Conservation (phyloP, 768 basidiomycete species). For the Calocera cornea region DNA sequence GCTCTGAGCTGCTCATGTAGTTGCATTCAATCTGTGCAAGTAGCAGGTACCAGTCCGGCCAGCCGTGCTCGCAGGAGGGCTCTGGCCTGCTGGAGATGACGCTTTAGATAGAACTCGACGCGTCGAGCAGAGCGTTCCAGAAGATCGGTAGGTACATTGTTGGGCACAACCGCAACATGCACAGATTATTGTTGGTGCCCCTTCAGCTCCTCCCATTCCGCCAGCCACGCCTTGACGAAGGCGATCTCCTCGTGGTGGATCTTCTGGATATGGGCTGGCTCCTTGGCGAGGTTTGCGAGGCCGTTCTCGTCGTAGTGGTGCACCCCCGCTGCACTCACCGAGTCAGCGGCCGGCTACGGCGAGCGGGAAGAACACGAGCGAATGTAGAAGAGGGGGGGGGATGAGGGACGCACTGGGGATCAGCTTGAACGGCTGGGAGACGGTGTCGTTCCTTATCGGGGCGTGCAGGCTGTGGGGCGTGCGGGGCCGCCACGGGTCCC, state of each 20-base stretch:
- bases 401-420: constrained; percentile 53
- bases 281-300: constrained; percentile 40
- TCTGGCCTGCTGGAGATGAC: too few species aligned
- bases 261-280: constrained; percentile 63
- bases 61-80: too few species aligned
- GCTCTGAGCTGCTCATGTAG: too few species aligned
- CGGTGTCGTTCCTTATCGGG: constrained; percentile 50
- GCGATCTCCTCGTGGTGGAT: constrained; percentile 69
- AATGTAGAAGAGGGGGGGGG: not conserved
- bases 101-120: too few species aligned
- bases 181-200: too few species aligned
- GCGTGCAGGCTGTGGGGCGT: constrained; percentile 73
- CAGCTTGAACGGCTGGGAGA: constrained; percentile 66
- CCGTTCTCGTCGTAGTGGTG: constrained; percentile 69
- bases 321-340: constrained; percentile 40
- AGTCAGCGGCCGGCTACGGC: not conserved
- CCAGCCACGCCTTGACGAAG: constrained; percentile 68
- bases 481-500: constrained; percentile 82
- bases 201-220: constrained; percentile 26
- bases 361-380: not conserved
- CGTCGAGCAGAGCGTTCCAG: too few species aligned
- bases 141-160: too few species aligned
- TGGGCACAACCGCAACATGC: too few species aligned
- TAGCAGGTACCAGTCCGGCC: too few species aligned
- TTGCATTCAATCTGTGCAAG: too few species aligned